phyloP scores from a whole-genome alignment of 371 early-diverging fungal species.

The Caulochytrium protostelioides region DNA sequence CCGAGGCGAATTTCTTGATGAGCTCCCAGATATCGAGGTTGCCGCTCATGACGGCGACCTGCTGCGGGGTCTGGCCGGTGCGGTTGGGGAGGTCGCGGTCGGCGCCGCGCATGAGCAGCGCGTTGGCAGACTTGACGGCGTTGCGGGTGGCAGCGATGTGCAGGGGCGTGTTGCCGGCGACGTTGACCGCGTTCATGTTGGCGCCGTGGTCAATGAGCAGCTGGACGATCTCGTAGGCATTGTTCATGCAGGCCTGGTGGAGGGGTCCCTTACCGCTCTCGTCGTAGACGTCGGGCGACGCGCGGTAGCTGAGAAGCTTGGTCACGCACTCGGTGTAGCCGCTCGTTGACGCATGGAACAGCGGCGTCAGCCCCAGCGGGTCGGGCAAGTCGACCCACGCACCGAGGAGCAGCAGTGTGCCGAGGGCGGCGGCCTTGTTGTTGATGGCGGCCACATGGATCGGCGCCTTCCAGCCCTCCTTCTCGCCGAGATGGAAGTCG shows the following conservation, averaged over 20 bases:
- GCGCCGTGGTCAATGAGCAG: slow-evolving; percentile 22
- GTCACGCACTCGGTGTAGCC: slow-evolving; percentile 17
- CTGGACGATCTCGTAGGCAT: slow-evolving; percentile 11
- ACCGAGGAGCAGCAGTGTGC: slow-evolving; percentile 14
- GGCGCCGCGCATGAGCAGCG: slow-evolving; percentile 22
- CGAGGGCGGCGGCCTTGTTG: slow-evolving; percentile 13
- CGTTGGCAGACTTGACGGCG: slow-evolving; percentile 16
- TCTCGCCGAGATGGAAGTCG: slow-evolving; percentile 20
- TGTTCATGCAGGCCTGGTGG: slow-evolving; percentile 23
- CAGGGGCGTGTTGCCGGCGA: slow-evolving; percentile 29
- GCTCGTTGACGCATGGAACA: slow-evolving; percentile 17
- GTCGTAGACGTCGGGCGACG: slow-evolving; percentile 18
- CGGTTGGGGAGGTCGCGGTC: slow-evolving; percentile 15
- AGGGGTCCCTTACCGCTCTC: slow-evolving; percentile 18
- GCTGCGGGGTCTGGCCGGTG: slow-evolving; percentile 16
- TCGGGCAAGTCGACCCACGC: slow-evolving; percentile 21
- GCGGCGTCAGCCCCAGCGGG: slow-evolving; percentile 12
- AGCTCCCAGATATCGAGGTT: slow-evolving; percentile 19
- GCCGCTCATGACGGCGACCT: slow-evolving; percentile 17
- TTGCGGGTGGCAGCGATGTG: slow-evolving; percentile 23
- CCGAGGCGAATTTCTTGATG: slow-evolving; percentile 14
- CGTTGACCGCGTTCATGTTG: slow-evolving; percentile 15
- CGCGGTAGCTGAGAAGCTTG: slow-evolving; percentile 14
- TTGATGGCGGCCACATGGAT: slow-evolving; percentile 20
- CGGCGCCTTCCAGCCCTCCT: slow-evolving; percentile 19